These are phyloP conservation scores for Coemansia sp. DNA, from an alignment of 192 early-diverging fungal species.

Conservation along the genomic window DNA sequence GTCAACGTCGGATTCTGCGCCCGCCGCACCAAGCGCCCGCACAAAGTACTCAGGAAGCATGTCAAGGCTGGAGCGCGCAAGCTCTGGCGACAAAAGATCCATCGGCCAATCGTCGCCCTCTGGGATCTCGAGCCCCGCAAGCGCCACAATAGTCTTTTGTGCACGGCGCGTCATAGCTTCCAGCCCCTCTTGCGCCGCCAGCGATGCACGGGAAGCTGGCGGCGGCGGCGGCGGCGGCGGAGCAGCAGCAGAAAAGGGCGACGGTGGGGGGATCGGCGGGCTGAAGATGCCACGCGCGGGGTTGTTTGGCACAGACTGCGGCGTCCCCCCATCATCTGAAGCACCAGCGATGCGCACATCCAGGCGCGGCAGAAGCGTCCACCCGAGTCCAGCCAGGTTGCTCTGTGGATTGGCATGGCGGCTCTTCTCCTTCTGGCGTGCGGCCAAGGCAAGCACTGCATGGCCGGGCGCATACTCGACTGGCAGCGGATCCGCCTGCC, in stretches of 20 bases:
- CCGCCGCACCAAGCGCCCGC: not conserved
- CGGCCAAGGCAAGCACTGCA: not conserved
- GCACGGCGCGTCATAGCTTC: not conserved
- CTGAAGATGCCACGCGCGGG: not conserved
- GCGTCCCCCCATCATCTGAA: not conserved
- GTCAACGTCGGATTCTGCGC: conserved; percentile 39
- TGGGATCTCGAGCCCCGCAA: conserved; percentile 14
- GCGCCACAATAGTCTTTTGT: conserved; percentile 2
- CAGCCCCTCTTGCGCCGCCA: not conserved
- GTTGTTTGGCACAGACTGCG: not conserved
- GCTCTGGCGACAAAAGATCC: conserved; percentile 14
- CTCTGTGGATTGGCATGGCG: not conserved
- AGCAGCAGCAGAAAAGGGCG: not conserved
- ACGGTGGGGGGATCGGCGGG: not conserved
- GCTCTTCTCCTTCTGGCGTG: not conserved
- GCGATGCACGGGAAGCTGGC: not conserved
- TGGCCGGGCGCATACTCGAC: conserved; percentile 8
- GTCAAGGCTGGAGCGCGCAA: conserved; percentile 14
- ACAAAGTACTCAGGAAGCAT: conserved; percentile 19
- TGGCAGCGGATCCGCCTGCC: not conserved
- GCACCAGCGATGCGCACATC: conserved; percentile 28
- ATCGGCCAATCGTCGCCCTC: not conserved
- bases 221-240: not conserved
- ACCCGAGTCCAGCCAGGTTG: conserved; percentile 29
- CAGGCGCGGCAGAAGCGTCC: conserved; percentile 39